Conservation (phyloP, 106 monocot species). For the Amphibolis antarctica region DNA sequence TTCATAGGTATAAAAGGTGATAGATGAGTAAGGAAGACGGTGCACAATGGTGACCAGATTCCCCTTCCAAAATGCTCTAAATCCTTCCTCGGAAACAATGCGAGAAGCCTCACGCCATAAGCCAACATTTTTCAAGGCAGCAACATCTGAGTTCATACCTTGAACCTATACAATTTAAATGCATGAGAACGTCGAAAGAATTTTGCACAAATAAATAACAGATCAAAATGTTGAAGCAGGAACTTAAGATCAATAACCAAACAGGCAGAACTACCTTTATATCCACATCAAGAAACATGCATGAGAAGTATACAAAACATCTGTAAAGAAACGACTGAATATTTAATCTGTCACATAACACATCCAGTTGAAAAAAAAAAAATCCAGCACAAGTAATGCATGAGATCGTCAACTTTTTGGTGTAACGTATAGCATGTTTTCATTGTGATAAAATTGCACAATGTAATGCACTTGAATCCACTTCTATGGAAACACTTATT, state of each 20-base stretch:
- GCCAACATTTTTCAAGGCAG: slow-evolving; percentile 52
- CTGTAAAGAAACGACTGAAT: neutral
- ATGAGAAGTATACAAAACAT: neutral
- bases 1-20: slow-evolving; percentile 90
- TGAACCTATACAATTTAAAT: slow-evolving; percentile 41
- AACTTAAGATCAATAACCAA: neutral
- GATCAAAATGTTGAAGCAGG: neutral
- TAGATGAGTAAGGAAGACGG: slow-evolving; percentile 86
- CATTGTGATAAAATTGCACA: neutral
- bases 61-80: slow-evolving; percentile 94
- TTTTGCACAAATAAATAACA: neutral
- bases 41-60: slow-evolving; percentile 88
- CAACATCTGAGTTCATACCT: slow-evolving; percentile 82
- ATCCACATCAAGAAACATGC: neutral
- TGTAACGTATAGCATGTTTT: too few relatives aligned
- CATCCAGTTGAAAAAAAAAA: neutral
- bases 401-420: too few relatives aligned
- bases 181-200: neutral
- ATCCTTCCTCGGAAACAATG: slow-evolving; percentile 72
- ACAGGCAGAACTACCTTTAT: neutral
- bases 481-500: neutral
- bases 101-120: slow-evolving; percentile 86
- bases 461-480: neutral
- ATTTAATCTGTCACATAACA: neutral
- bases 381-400: neutral